A percentile compares a stretch with the other conserved stretches of the same genome.
These are phyloP conservation scores for Starmerella riodocensis DNA, from an alignment of 805 yeast genomes.

Conservation along the genomic window DNA sequence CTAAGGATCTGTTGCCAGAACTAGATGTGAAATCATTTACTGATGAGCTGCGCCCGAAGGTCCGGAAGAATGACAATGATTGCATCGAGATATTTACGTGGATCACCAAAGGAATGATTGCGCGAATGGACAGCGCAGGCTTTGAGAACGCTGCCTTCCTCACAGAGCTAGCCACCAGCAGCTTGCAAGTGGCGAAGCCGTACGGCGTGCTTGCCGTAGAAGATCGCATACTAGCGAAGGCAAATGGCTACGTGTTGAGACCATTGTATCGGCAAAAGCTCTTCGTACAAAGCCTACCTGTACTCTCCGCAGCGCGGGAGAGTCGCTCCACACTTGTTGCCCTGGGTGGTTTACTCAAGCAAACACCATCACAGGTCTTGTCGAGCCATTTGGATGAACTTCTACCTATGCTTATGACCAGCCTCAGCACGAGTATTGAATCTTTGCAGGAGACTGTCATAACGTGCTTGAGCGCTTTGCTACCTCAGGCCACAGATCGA, in stretches of 20 bases:
- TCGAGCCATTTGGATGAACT: slow-evolving; percentile 50
- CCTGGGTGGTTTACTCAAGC: slow-evolving; percentile 52
- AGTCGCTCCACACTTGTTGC: slow-evolving; percentile 39
- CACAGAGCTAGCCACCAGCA: slow-evolving; percentile 29
- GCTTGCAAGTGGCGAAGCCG: slow-evolving; percentile 37
- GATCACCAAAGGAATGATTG: slow-evolving; percentile 56
- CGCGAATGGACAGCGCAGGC: slow-evolving; percentile 39
- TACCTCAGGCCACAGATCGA: slow-evolving; percentile 9
- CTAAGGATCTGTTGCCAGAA: slow-evolving; percentile 8
- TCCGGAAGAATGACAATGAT: slow-evolving; percentile 1
- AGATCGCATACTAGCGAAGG: slow-evolving; percentile 44
- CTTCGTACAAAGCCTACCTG: slow-evolving; percentile 48
- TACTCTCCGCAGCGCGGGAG: slow-evolving; percentile 38
- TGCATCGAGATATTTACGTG: slow-evolving; percentile 48
- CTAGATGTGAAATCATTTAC: not conserved
- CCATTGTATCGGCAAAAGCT: slow-evolving; percentile 69
- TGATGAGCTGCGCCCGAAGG: slow-evolving; percentile 16
- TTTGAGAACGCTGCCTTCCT: slow-evolving; percentile 28
- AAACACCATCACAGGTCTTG: slow-evolving; percentile 49
- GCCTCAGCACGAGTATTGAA: slow-evolving; percentile 36
- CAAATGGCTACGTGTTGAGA: slow-evolving; percentile 45
- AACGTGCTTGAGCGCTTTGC: not conserved
- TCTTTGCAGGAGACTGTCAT: slow-evolving; percentile 7
- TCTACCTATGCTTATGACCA: slow-evolving; percentile 59
- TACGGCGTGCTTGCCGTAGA: slow-evolving; percentile 59